A percentile compares a stretch with the other conserved stretches of the same genome.
Evolutionary conservation across 768 basidiomycete genomes (phyloP).

Genomic region (Tulasnella sp.): DNA sequence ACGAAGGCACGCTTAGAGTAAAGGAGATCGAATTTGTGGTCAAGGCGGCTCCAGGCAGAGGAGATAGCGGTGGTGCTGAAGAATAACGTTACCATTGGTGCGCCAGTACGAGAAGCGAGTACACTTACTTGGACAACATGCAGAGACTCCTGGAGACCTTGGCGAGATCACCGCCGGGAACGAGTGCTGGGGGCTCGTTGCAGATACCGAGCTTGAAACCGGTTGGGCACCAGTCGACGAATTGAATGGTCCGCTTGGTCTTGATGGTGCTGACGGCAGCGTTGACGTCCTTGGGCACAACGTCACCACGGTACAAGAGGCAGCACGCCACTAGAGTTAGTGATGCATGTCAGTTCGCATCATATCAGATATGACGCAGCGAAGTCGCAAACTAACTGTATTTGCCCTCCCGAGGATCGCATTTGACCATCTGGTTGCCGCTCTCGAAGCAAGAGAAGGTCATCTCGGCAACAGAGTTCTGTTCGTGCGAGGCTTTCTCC

Average conservation of each 20-base stretch:
- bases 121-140: constrained; percentile 79
- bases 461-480: constrained; percentile 97
- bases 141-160: constrained; percentile 89
- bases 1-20: constrained; percentile 93
- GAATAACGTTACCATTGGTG: background rate
- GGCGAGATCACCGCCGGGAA: constrained; percentile 91
- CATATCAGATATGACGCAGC: background rate
- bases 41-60: constrained; percentile 85
- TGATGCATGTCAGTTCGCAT: background rate
- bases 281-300: constrained; percentile 92
- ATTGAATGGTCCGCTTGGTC: constrained; percentile 96
- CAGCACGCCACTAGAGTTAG: constrained; percentile 65
- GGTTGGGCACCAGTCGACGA: constrained; percentile 97
- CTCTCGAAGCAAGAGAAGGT: constrained; percentile 96
- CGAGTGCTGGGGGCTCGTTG: constrained; percentile 84
- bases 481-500: constrained; percentile 91
- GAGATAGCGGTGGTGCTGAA: constrained; percentile 82
- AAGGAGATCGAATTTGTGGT: constrained; percentile 97
- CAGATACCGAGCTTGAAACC: constrained; percentile 86
- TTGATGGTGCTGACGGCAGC: constrained; percentile 88
- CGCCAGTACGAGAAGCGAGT: background rate
- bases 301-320: constrained; percentile 87
- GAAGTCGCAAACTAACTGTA: constrained; percentile 60
- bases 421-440: constrained; percentile 92
- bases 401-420: constrained; percentile 96